phyloP scores from a whole-genome alignment of 768 basidiomycete species.

The Kwoniella dejecticola region DNA sequence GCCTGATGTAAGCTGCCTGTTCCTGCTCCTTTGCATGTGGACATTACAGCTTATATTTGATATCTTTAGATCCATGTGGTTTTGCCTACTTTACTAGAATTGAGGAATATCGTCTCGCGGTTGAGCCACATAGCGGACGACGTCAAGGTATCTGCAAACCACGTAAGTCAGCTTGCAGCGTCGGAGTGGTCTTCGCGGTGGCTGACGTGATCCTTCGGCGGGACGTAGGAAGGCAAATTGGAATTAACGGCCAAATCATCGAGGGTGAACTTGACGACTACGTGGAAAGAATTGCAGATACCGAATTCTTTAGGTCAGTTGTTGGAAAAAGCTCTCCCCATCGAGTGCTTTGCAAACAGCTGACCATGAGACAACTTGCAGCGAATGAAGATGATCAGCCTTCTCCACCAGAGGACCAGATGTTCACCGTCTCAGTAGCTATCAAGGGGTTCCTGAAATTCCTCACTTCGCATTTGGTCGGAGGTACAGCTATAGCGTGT shows the following conservation, averaged over 20 bases:
- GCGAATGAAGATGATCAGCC: slow-evolving; percentile 29
- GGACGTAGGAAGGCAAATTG: slow-evolving; percentile 46
- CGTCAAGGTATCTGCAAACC: slow-evolving; percentile 49
- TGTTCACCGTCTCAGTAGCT: slow-evolving; percentile 45
- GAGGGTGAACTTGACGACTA: slow-evolving; percentile 43
- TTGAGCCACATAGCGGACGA: slow-evolving; percentile 46
- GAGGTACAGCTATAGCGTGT: slow-evolving; percentile 48
- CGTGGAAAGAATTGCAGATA: slow-evolving; percentile 45
- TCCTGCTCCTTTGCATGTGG: neutral
- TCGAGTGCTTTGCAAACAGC: no score
- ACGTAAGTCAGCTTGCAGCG: slow-evolving; percentile 28
- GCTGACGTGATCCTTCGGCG: no score
- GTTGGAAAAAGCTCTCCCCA: no score
- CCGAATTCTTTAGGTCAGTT: slow-evolving; percentile 42
- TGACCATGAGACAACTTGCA: neutral
- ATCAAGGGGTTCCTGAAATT: slow-evolving; percentile 52
- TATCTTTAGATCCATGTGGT: slow-evolving; percentile 45
- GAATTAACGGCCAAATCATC: slow-evolving; percentile 34
- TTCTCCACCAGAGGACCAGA: slow-evolving; percentile 33
- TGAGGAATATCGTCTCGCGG: slow-evolving; percentile 47
- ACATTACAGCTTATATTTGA: neutral
- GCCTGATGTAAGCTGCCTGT: slow-evolving; percentile 49
- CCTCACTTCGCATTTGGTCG: slow-evolving; percentile 48
- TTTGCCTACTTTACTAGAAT: slow-evolving; percentile 44
- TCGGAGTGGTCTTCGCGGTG: no score